Evolutionary conservation across 768 basidiomycete genomes (phyloP), one percentile per base, ranked within the genome.

Genomic region (Calocybe cyanea): DNA sequence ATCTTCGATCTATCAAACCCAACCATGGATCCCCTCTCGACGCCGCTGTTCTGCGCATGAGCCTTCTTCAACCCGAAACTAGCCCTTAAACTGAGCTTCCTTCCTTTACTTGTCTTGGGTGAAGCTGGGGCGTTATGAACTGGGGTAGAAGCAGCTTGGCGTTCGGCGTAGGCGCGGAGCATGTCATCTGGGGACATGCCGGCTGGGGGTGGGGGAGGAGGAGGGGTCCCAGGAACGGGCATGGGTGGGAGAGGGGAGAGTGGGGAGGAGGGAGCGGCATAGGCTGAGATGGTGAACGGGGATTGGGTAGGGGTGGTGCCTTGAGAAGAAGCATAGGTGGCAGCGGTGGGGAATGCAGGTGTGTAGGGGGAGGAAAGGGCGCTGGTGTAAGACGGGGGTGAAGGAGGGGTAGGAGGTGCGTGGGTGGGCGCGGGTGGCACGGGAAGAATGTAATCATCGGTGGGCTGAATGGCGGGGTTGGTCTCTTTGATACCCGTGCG

Each of bases 81-180:
- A 4, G 45, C 41, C 2, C 50, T 39, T 7, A 57, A 36, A 14
- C 47, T 49, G 14, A 57, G 6, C 24, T 50, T 57, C 1, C 55
- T 4, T 1, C 50, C 50, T 20, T 49, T 45, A 0, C n/a, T 24
- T 0, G 5, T 10, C 8, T 45, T 39, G 1, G 41, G 38, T 4
- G 48, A 43, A 25, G 35, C 18, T n/a, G 4, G 31, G 9, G 34
- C 15, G 11, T 17, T 4, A 19, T 40, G 32, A 4, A 31, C 20
- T 10, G 34, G 10, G 11, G 41, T 11, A 23, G 38, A 15, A 32
- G 48, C 43, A 18, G 55, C 49, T 35, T 57, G 59, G 4, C 65
- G 60, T n/a, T 62, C 75, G 4, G 85, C 85, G 49, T 87, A 88
- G 1, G 83, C 83, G 30, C 83, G 78, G 36, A 89, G 69, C 81